These are phyloP conservation scores for Pezicula radicicola DNA, from an alignment of 2,329 filamentous ascomycete genomes.

Conservation along the genomic window DNA sequence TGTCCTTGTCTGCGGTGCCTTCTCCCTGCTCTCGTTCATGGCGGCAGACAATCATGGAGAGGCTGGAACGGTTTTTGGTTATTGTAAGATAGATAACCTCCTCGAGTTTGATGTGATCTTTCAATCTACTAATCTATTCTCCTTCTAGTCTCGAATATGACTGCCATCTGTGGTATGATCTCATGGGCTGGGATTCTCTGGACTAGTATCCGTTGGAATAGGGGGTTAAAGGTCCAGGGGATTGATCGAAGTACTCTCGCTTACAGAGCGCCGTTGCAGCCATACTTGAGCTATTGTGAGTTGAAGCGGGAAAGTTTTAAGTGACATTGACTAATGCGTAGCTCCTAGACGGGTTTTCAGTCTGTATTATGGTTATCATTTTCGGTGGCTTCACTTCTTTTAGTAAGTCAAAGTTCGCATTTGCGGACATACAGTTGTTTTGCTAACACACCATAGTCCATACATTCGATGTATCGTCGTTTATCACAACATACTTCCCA, in stretches of 20 bases:
- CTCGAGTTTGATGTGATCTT: not conserved
- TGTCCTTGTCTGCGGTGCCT: conserved; percentile 35
- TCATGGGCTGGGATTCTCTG: conserved; percentile 43
- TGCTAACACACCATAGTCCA: not conserved
- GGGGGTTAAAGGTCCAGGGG: conserved; percentile 39
- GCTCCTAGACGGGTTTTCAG: conserved; percentile 34
- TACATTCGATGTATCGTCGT: not conserved
- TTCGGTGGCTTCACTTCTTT: not conserved
- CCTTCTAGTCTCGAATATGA: conserved; percentile 59
- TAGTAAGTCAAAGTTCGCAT: not conserved
- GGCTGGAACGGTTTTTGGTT: conserved; percentile 48
- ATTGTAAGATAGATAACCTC: conserved; percentile 40
- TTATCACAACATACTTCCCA: conserved; percentile 4
- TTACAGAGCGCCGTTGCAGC: conserved; percentile 50
- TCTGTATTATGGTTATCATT: conserved; percentile 40
- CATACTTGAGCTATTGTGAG: conserved; percentile 32
- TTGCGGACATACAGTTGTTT: not conserved
- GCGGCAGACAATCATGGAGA: conserved; percentile 38
- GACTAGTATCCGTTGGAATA: conserved; percentile 51
- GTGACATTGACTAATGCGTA: conserved; percentile 31
- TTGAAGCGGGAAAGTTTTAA: not conserved
- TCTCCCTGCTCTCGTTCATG: conserved; percentile 41
- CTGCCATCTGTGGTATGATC: conserved; percentile 43
- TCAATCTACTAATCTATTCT: not conserved
- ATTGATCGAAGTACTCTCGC: conserved; percentile 37